Percentiles rank a stretch among this genome's conserved stretches.
Evolutionary conservation across 495 filamentous ascomycete genomes (phyloP).

Genomic region (Pyrenula massariospora): DNA sequence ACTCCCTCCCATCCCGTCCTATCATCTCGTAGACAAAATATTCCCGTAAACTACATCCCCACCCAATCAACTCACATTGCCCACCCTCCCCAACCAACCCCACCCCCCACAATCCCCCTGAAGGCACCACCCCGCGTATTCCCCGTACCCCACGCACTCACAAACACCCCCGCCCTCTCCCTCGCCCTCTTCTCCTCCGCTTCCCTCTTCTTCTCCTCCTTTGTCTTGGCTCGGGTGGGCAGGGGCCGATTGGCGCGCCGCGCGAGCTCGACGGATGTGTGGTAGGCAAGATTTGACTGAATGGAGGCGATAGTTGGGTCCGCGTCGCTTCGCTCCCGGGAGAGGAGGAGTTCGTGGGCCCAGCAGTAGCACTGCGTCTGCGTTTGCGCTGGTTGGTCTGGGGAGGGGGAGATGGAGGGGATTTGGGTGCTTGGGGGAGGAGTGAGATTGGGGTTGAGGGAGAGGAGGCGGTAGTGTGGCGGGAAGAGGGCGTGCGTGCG

Average conservation of each 20-base stretch:
- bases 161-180: neutral
- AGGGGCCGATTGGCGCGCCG: neutral
- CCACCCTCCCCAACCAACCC: neutral
- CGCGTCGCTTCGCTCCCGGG: no score
- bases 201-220: neutral
- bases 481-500: neutral
- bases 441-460: neutral
- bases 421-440: neutral
- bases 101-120: neutral
- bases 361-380: neutral
- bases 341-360: neutral
- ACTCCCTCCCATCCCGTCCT: no score
- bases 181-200: neutral
- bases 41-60: no score
- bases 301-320: neutral
- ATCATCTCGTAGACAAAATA: no score
- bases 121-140: neutral
- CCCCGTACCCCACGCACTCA: neutral
- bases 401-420: no score
- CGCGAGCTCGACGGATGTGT: slow-evolving; percentile 1
- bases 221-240: neutral
- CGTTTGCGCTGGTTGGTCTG: no score
- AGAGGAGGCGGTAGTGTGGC: neutral
- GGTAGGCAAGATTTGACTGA: neutral
- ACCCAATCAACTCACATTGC: neutral